Percentiles rank a stretch among this genome's conserved stretches.
phyloP scores from a whole-genome alignment of 2,329 filamentous ascomycete genomes.

The Botrytis byssoidea region DNA sequence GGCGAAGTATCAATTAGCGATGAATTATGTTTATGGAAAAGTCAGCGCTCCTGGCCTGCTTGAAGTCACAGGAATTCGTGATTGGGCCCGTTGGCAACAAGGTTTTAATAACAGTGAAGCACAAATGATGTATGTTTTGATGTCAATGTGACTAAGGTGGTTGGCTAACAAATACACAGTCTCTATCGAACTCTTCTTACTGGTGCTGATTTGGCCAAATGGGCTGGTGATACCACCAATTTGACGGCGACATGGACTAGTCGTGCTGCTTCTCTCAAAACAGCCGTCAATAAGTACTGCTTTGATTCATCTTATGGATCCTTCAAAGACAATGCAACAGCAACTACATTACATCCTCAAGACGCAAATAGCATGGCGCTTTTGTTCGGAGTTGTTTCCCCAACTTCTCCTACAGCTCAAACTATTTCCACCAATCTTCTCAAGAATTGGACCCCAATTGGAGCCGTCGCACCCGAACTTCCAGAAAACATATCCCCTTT shows the following conservation, averaged over 20 bases:
- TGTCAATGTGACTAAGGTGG: neutral
- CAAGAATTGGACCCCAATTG: constrained; percentile 55
- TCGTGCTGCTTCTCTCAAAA: constrained; percentile 25
- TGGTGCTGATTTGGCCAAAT: constrained; percentile 47
- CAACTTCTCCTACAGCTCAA: constrained; percentile 29
- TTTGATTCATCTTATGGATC: constrained; percentile 29
- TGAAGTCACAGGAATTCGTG: constrained; percentile 32
- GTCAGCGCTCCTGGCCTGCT: constrained; percentile 40
- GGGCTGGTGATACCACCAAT: constrained; percentile 37
- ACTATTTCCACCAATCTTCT: constrained; percentile 39
- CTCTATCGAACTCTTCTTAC: constrained; percentile 49
- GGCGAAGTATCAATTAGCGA: constrained; percentile 49
- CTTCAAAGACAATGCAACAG: constrained; percentile 45
- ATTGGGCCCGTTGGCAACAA: constrained; percentile 36
- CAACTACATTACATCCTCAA: constrained; percentile 56
- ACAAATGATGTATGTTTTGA: constrained; percentile 33
- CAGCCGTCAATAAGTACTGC: constrained; percentile 30
- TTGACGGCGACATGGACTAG: constrained; percentile 28
- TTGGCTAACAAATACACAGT: constrained; percentile 21
- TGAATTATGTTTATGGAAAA: constrained; percentile 47
- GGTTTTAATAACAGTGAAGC: constrained; percentile 33
- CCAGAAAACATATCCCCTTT: constrained; percentile 58
- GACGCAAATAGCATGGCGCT: constrained; percentile 58
- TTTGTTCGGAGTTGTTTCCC: constrained; percentile 34
- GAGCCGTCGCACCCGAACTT: constrained; percentile 54